A percentile compares a stretch with the other conserved stretches of the same genome.
phyloP scores from a whole-genome alignment of 371 early-diverging fungal species.

The Aphelidium insulamus region DNA sequence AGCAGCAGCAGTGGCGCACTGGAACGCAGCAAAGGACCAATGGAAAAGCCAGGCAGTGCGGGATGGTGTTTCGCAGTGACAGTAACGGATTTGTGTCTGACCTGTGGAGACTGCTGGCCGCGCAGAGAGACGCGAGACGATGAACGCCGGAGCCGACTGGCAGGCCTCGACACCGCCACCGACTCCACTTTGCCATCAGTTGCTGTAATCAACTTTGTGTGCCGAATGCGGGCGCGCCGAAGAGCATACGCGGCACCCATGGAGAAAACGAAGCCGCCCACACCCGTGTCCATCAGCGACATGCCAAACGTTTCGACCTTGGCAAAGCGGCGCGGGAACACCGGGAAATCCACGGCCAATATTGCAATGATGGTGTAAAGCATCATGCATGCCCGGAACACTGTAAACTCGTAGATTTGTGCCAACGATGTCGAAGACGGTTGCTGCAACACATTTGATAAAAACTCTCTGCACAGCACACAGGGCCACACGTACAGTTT shows the following conservation, averaged over 20 bases:
- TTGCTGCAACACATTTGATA: not conserved
- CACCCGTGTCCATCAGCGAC: conserved; percentile 37
- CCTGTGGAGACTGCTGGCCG: too few species aligned
- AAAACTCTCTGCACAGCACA: too few species aligned
- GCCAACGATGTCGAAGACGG: not conserved
- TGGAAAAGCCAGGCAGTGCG: not conserved
- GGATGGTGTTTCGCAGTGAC: too few species aligned
- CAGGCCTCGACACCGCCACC: too few species aligned
- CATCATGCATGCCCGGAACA: too few species aligned
- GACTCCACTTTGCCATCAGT: too few species aligned
- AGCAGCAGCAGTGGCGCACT: conserved; percentile 41
- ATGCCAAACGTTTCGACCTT: conserved; percentile 83
- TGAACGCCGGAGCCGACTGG: too few species aligned
- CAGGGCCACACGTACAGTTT: too few species aligned
- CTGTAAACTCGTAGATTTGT: conserved; percentile 1
- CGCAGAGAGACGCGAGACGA: too few species aligned
- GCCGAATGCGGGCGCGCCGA: too few species aligned
- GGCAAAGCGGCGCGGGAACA: conserved; percentile 72
- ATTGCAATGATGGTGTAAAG: conserved; percentile 30
- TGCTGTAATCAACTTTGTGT: too few species aligned
- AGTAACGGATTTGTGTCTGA: conserved; percentile 4
- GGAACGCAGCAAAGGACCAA: conserved; percentile 5
- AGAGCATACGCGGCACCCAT: too few species aligned
- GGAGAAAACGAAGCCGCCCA: conserved; percentile 19
- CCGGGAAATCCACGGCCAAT: conserved; percentile 84